A percentile compares a stretch with the other conserved stretches of the same genome.
Evolutionary conservation across 768 basidiomycete genomes (phyloP).

Genomic region (Hydnum rufescens): DNA sequence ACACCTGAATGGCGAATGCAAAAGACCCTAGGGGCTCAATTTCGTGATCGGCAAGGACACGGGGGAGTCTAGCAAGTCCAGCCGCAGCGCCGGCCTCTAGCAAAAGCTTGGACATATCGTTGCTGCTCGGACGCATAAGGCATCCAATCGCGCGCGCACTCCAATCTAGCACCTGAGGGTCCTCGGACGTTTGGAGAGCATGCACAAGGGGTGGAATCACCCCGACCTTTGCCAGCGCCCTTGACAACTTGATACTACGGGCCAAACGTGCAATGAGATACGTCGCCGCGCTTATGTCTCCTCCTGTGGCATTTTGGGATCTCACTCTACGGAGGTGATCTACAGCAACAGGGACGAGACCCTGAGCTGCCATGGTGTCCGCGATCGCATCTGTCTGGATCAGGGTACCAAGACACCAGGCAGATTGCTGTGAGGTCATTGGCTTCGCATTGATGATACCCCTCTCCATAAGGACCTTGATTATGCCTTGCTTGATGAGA

Average conservation of each 20-base stretch:
- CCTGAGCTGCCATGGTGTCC: conserved; percentile 1
- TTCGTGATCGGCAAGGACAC: conserved; percentile 4
- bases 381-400: conserved; percentile 4
- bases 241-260: conserved; percentile 7
- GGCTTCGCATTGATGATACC: background rate
- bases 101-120: conserved; percentile 6
- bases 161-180: conserved; percentile 8
- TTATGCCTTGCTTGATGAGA: conserved; percentile 7
- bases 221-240: conserved; percentile 4
- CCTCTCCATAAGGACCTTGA: conserved; percentile 2
- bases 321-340: conserved; percentile 5
- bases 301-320: background rate
- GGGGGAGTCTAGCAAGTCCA: conserved; percentile 6
- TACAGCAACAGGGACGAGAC: background rate
- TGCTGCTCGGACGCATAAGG: conserved; percentile 9
- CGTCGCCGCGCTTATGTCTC: conserved; percentile 2
- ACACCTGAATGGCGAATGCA: conserved; percentile 8
- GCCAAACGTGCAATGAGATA: conserved; percentile 7
- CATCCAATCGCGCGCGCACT: conserved; percentile 7
- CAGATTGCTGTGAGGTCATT: conserved; percentile 1
- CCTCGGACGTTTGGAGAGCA: conserved; percentile 1
- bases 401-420: conserved; percentile 9
- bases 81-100: conserved; percentile 7
- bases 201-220: conserved; percentile 5
- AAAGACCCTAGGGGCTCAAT: conserved; percentile 6